Percentiles rank a stretch among this genome's conserved stretches.
Conservation (phyloP, 2,329 filamentous ascomycete species). For the Reticulascus tulasneorum region DNA sequence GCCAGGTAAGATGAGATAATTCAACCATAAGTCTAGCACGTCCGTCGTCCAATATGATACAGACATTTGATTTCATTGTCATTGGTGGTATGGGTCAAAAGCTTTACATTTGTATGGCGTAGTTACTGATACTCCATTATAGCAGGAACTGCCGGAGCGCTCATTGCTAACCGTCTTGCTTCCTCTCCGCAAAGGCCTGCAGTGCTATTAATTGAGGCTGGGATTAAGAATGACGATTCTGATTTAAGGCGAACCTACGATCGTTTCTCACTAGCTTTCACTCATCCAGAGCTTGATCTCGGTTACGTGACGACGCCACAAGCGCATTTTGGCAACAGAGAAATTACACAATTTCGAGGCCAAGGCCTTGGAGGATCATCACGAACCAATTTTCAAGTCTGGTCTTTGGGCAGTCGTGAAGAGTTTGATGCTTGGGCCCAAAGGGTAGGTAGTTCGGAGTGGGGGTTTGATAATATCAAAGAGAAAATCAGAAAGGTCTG, state of each 20-base stretch:
- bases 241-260: slow-evolving; percentile 44
- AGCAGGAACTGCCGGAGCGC: slow-evolving; percentile 59
- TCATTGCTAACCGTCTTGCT: slow-evolving; percentile 50
- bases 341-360: slow-evolving; percentile 46
- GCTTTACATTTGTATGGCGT: slow-evolving; percentile 38
- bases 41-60: neutral
- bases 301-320: slow-evolving; percentile 48
- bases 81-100: slow-evolving; percentile 25
- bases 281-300: slow-evolving; percentile 46
- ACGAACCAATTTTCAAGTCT: slow-evolving; percentile 53
- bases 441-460: slow-evolving; percentile 50
- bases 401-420: slow-evolving; percentile 49
- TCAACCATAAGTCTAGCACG: too few relatives aligned
- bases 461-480: slow-evolving; percentile 4
- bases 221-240: slow-evolving; percentile 41
- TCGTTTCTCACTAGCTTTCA: slow-evolving; percentile 49
- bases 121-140: too few relatives aligned
- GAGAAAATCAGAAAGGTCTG: slow-evolving; percentile 3
- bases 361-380: slow-evolving; percentile 47
- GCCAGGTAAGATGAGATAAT: too few relatives aligned
- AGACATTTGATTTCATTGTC: slow-evolving; percentile 26
- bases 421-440: slow-evolving; percentile 62
- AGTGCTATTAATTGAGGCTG: slow-evolving; percentile 60
- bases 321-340: slow-evolving; percentile 35
- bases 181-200: slow-evolving; percentile 39